Conservation (phyloP, 2,329 filamentous ascomycete species). For the Talaromyces albobiverticillius region DNA sequence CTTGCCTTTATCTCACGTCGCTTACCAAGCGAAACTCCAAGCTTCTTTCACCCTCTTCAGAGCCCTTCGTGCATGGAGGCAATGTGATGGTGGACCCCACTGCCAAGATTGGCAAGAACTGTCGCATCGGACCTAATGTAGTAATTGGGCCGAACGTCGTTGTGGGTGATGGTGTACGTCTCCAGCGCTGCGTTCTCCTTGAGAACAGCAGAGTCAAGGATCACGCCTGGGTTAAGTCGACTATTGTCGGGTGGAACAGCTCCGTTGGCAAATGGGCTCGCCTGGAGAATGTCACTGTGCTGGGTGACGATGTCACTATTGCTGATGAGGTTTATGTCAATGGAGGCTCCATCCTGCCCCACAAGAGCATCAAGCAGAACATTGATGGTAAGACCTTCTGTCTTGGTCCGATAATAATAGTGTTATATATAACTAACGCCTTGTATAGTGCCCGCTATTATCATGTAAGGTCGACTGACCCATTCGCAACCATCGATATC, state of each 20-base stretch:
- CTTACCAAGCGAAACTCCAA: conserved; percentile 87
- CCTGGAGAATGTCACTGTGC: conserved; percentile 95
- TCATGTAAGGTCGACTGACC: conserved; percentile 38
- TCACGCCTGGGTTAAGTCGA: conserved; percentile 98
- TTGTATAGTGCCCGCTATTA: conserved; percentile 44
- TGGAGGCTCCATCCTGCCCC: conserved; percentile 87
- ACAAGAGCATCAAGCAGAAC: conserved; percentile 99
- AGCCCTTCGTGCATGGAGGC: conserved; percentile 83
- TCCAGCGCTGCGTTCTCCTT: conserved; percentile 89
- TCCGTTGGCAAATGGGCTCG: conserved; percentile 92
- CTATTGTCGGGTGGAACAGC: conserved; percentile 98
- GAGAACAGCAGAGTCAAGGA: conserved; percentile 94
- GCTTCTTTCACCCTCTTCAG: conserved; percentile 68
- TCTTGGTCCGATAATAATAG: background rate
- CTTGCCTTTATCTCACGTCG: conserved; percentile 92
- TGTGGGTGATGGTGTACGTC: conserved; percentile 86
- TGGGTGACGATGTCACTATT: conserved; percentile 96
- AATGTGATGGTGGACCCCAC: conserved; percentile 94
- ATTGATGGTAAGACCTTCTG: conserved; percentile 65
- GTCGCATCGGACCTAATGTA: conserved; percentile 95
- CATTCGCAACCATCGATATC: background rate
- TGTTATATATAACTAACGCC: conserved; percentile 1
- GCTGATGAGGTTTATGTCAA: conserved; percentile 99
- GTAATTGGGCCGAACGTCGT: conserved; percentile 92
- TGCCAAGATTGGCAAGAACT: conserved; percentile 97